phyloP scores from a whole-genome alignment of 331 rosid genomes.

The Saraca asoca region DNA sequence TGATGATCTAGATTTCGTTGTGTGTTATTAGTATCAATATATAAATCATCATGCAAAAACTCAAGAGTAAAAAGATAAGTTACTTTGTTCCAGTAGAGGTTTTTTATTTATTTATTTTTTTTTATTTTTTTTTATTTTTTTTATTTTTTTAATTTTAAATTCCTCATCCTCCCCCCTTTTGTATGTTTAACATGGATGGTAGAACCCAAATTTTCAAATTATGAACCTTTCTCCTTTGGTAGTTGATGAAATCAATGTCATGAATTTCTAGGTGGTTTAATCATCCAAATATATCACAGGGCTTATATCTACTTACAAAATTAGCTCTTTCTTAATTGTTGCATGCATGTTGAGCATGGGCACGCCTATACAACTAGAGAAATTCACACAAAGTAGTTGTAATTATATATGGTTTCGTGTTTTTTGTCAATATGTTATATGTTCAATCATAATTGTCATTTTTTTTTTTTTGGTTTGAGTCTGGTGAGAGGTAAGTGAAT shows the following conservation, averaged over 20 bases:
- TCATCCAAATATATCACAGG: background rate
- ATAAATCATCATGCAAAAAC: background rate
- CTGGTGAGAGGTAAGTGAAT: too few species aligned
- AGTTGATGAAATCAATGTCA: background rate
- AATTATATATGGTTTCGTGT: too few species aligned
- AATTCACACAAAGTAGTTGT: too few species aligned
- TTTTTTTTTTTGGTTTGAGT: too few species aligned
- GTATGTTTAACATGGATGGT: conserved; percentile 5
- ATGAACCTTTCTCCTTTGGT: background rate
- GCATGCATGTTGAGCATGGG: too few species aligned
- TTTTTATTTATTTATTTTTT: too few species aligned
- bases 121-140: too few species aligned
- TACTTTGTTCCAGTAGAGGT: conserved; percentile 24
- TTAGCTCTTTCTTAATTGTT: too few species aligned
- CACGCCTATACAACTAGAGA: too few species aligned
- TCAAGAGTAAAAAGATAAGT: background rate
- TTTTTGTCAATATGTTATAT: too few species aligned
- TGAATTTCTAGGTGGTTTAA: background rate
- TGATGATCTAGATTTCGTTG: conserved; percentile 33
- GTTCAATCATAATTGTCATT: too few species aligned
- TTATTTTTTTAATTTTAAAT: conserved; percentile 19
- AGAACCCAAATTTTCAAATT: background rate
- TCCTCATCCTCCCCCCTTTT: conserved; percentile 20
- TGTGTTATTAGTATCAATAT: background rate
- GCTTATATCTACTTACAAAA: too few species aligned